A percentile compares a stretch with the other conserved stretches of the same genome.
phyloP scores from a whole-genome alignment of 768 basidiomycete species.

The Lactarius trivialis region DNA sequence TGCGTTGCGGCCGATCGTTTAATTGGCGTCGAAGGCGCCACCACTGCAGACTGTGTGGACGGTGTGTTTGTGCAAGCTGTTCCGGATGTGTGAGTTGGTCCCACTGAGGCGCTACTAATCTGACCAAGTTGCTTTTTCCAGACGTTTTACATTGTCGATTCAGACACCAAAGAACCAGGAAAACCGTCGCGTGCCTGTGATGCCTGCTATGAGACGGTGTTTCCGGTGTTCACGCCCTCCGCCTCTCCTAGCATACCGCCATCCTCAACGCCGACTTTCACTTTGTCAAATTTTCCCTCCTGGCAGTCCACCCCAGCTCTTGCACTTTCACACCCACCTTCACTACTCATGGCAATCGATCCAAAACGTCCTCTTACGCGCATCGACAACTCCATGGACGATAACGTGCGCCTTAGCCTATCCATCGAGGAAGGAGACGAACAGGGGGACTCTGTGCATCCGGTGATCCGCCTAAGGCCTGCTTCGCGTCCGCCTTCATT shows the following conservation, averaged over 20 bases:
- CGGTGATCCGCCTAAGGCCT: slow-evolving; percentile 29
- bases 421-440: slow-evolving; percentile 8
- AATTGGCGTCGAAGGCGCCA: slow-evolving; percentile 76
- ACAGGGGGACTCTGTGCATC: slow-evolving; percentile 18
- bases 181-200: slow-evolving; percentile 79
- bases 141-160: slow-evolving; percentile 79
- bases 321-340: slow-evolving; percentile 24
- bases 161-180: slow-evolving; percentile 36
- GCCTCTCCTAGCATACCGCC: slow-evolving; percentile 20
- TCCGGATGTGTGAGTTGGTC: slow-evolving; percentile 59
- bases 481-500: slow-evolving; percentile 52
- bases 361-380: slow-evolving; percentile 24
- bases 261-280: slow-evolving; percentile 38
- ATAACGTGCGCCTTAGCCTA: not conserved
- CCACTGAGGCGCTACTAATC: not conserved
- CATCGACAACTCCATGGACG: slow-evolving; percentile 22
- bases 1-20: slow-evolving; percentile 74
- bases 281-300: slow-evolving; percentile 48
- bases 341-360: slow-evolving; percentile 39
- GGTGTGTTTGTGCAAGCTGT: slow-evolving; percentile 81
- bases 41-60: slow-evolving; percentile 81
- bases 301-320: slow-evolving; percentile 45
- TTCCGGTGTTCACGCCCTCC: slow-evolving; percentile 47
- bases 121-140: slow-evolving; percentile 28
- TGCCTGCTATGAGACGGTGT: slow-evolving; percentile 80